Evolutionary conservation across 768 basidiomycete genomes (phyloP).

Genomic region (Rhodotorula sphaerocarpa): DNA sequence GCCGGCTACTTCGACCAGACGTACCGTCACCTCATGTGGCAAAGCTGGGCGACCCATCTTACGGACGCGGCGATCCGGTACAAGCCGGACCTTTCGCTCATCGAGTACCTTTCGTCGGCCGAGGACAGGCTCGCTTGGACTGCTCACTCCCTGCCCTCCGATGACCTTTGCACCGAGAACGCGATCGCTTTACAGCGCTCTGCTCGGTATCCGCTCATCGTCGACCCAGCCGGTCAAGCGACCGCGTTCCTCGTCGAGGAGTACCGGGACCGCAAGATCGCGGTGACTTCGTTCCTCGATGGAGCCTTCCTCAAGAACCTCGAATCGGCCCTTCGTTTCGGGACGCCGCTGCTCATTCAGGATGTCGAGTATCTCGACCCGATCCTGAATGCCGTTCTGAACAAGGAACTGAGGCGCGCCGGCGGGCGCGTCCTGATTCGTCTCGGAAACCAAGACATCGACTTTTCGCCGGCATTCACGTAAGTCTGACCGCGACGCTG

Average conservation of each 20-base stretch:
- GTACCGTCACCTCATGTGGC: conserved; percentile 95
- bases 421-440: conserved; percentile 96
- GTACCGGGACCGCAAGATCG: conserved; percentile 92
- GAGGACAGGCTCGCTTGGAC: conserved; percentile 95
- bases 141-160: conserved; percentile 86
- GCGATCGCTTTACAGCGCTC: conserved; percentile 99
- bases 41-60: conserved; percentile 85
- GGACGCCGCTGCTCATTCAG: conserved; percentile 92
- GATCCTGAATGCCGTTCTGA: conserved; percentile 91
- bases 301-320: conserved; percentile 97
- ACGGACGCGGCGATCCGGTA: conserved; percentile 80
- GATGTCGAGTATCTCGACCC: conserved; percentile 97
- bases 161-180: conserved; percentile 93
- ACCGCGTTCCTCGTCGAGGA: conserved; percentile 88
- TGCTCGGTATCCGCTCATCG: conserved; percentile 92
- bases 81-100: conserved; percentile 82
- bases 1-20: conserved; percentile 98
- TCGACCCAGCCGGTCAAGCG: conserved; percentile 96
- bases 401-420: conserved; percentile 89
- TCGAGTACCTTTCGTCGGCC: conserved; percentile 92
- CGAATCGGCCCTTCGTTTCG: conserved; percentile 97
- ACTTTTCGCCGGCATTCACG: conserved; percentile 98
- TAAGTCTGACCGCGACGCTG: background rate
- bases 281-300: conserved; percentile 95
- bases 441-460: conserved; percentile 93